Evolutionary conservation across 192 early-diverging fungal genomes (phyloP).

Genomic region (Entrophospora sp.): DNA sequence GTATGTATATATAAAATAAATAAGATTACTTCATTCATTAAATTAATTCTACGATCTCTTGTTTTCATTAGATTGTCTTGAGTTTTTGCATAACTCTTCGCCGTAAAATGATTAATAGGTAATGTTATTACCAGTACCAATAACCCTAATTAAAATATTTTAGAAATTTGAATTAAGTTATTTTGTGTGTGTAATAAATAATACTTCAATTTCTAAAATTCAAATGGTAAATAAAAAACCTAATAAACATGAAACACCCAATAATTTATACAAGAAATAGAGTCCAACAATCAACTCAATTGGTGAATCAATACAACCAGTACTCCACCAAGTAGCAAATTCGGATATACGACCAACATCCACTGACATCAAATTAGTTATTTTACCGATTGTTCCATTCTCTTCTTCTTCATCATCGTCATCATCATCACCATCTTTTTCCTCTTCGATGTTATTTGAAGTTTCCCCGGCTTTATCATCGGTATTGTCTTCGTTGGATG

Average conservation of each 20-base stretch:
- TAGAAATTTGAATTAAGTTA: too few species aligned
- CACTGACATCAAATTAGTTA: conserved; percentile 66
- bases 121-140: conserved; percentile 31
- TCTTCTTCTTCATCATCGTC: conserved; percentile 26
- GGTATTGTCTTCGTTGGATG: not conserved
- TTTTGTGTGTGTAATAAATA: too few species aligned
- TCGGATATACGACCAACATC: conserved; percentile 59
- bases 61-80: conserved; percentile 55
- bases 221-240: too few species aligned
- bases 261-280: conserved; percentile 61
- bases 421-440: conserved; percentile 17
- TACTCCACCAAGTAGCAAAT: conserved; percentile 40
- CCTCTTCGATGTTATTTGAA: too few species aligned
- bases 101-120: conserved; percentile 22
- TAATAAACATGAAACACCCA: conserved; percentile 48
- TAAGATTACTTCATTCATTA: conserved; percentile 53
- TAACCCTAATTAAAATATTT: too few species aligned
- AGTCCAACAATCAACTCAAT: conserved; percentile 56
- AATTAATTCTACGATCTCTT: conserved; percentile 54
- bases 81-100: conserved; percentile 25
- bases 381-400: conserved; percentile 48
- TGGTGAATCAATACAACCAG: conserved; percentile 48
- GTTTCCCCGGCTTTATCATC: conserved; percentile 10
- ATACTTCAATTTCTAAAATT: too few species aligned
- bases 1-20: not conserved